A percentile compares a stretch with the other conserved stretches of the same genome.
phyloP scores from a whole-genome alignment of 2,329 filamentous ascomycete species.

The Leptographium flavum region DNA sequence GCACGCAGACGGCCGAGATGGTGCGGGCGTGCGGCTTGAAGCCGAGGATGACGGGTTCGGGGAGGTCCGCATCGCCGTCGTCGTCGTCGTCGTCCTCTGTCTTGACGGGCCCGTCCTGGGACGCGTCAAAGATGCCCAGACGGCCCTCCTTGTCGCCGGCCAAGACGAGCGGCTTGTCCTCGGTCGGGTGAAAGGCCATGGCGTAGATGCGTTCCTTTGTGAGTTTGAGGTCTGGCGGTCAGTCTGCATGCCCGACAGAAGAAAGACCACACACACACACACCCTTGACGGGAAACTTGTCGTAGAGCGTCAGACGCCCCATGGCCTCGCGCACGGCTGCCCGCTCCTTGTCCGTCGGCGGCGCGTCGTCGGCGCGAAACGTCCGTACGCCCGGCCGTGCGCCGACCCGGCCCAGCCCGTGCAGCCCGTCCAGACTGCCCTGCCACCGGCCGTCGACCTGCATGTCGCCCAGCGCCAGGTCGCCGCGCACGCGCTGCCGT shows the following conservation, averaged over 20 bases:
- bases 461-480: slow-evolving; percentile 62
- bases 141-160: slow-evolving; percentile 90
- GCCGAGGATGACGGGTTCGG: slow-evolving; percentile 69
- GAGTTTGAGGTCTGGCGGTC: slow-evolving; percentile 63
- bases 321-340: slow-evolving; percentile 63
- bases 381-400: slow-evolving; percentile 73
- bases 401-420: slow-evolving; percentile 34
- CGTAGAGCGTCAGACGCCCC: slow-evolving; percentile 64
- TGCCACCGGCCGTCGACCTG: slow-evolving; percentile 69
- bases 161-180: slow-evolving; percentile 77
- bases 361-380: slow-evolving; percentile 75
- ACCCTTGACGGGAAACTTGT: slow-evolving; percentile 72
- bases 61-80: slow-evolving; percentile 50
- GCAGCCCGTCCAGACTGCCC: slow-evolving; percentile 49
- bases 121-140: slow-evolving; percentile 81
- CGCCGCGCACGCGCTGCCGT: slow-evolving; percentile 34
- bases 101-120: slow-evolving; percentile 39
- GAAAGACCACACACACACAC: slow-evolving; percentile 15
- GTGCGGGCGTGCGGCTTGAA: slow-evolving; percentile 85
- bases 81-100: slow-evolving; percentile 40
- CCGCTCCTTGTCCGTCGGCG: slow-evolving; percentile 58
- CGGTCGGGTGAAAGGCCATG: slow-evolving; percentile 75
- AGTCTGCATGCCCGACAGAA: neutral
- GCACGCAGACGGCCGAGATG: slow-evolving; percentile 72
- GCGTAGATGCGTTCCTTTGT: slow-evolving; percentile 79